A percentile compares a stretch with the other conserved stretches of the same genome.
phyloP scores from a whole-genome alignment of 495 filamentous ascomycete genomes.

The Daldinia bambusicola region DNA sequence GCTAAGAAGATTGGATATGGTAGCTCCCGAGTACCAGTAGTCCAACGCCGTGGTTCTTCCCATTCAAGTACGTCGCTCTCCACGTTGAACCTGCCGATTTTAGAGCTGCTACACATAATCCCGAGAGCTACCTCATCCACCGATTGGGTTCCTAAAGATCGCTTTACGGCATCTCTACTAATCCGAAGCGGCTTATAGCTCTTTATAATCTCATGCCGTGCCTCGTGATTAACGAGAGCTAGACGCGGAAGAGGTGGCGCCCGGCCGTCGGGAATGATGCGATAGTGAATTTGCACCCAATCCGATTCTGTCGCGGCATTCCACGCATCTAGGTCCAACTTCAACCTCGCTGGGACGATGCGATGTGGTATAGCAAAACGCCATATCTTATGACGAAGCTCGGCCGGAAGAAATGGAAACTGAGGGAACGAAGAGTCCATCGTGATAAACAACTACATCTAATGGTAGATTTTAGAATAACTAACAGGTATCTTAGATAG shows the following conservation, averaged over 20 bases:
- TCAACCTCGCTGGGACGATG: slow-evolving; percentile 15
- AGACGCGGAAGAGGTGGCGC: slow-evolving; percentile 7
- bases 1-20: slow-evolving; percentile 21
- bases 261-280: slow-evolving; percentile 10
- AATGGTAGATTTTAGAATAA: not conserved
- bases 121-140: slow-evolving; percentile 6
- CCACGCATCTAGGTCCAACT: slow-evolving; percentile 28
- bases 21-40: not conserved
- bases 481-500: not conserved
- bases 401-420: slow-evolving; percentile 22
- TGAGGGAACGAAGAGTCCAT: slow-evolving; percentile 32
- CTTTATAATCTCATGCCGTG: slow-evolving; percentile 17
- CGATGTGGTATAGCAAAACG: slow-evolving; percentile 18
- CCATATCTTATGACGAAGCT: slow-evolving; percentile 36
- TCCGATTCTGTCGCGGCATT: slow-evolving; percentile 22
- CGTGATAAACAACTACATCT: not conserved
- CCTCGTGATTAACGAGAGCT: slow-evolving; percentile 23
- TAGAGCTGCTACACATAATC: slow-evolving; percentile 13
- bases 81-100: slow-evolving; percentile 18
- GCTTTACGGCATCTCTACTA: slow-evolving; percentile 1
- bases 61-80: slow-evolving; percentile 28
- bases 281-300: slow-evolving; percentile 20
- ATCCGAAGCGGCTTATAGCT: slow-evolving; percentile 19
- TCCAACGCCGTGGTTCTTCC: slow-evolving; percentile 16
- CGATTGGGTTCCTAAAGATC: not conserved